phyloP scores from a whole-genome alignment of 768 basidiomycete genomes.

The Amanita muscaria region DNA sequence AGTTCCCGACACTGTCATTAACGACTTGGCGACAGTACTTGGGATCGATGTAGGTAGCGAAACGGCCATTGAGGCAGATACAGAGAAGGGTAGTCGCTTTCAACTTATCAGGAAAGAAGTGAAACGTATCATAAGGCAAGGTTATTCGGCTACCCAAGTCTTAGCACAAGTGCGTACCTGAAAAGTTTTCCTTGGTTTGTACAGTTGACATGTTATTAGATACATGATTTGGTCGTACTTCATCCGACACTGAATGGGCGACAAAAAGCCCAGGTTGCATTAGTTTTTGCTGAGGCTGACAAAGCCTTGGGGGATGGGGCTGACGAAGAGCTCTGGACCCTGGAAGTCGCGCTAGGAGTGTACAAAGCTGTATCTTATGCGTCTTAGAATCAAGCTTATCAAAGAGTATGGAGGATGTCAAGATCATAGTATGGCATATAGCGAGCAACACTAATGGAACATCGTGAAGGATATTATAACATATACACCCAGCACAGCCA shows the following conservation, averaged over 20 bases:
- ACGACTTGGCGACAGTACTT: constrained; percentile 56
- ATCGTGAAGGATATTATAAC: constrained; percentile 13
- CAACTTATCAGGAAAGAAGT: constrained; percentile 62
- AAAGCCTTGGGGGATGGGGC: constrained; percentile 94
- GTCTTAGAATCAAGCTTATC: no score
- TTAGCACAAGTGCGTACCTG: constrained; percentile 63
- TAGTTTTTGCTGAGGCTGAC: constrained; percentile 90
- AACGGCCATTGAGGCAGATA: constrained; percentile 44
- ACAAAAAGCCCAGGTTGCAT: constrained; percentile 73
- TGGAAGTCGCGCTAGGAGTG: constrained; percentile 79
- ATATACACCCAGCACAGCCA: constrained; percentile 12
- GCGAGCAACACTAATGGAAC: constrained; percentile 10
- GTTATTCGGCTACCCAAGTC: constrained; percentile 88
- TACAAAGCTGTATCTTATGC: constrained; percentile 47
- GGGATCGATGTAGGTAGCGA: constrained; percentile 57
- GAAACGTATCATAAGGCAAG: constrained; percentile 70
- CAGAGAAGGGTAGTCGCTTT: constrained; percentile 35
- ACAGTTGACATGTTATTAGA: constrained; percentile 32
- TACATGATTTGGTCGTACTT: constrained; percentile 84
- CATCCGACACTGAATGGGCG: constrained; percentile 73
- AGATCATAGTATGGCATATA: constrained; percentile 1
- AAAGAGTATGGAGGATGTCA: no score
- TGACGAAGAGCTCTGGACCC: constrained; percentile 92
- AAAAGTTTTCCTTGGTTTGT: constrained; percentile 6
- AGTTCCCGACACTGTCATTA: constrained; percentile 69